A percentile compares a stretch with the other conserved stretches of the same genome.
These are phyloP conservation scores for Takashimella koratensis DNA, from an alignment of 1,284 basidiomycete genomes.

Conservation along the genomic window DNA sequence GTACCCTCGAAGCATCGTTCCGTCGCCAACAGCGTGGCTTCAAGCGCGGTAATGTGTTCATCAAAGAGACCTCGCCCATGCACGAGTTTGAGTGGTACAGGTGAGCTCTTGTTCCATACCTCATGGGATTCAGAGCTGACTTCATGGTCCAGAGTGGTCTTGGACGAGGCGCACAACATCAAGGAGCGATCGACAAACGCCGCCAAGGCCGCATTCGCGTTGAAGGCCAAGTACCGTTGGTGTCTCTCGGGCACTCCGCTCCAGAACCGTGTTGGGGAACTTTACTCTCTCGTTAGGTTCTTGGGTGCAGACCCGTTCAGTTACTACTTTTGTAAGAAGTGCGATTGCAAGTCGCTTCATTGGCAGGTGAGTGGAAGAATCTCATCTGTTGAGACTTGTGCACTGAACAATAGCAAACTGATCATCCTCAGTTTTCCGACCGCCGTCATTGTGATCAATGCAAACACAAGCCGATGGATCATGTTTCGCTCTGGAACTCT, in stretches of 20 bases:
- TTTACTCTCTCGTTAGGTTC: conserved; percentile 90
- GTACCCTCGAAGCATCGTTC: conserved; percentile 88
- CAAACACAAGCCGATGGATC: conserved; percentile 90
- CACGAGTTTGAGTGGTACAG: conserved; percentile 86
- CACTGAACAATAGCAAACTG: too few relatives aligned
- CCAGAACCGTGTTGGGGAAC: conserved; percentile 93
- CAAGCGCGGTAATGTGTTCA: conserved; percentile 74
- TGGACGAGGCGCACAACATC: conserved; percentile 98
- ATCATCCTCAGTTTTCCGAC: conserved; percentile 65
- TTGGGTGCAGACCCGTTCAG: conserved; percentile 82
- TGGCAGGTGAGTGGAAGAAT: conserved; percentile 46
- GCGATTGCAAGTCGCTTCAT: conserved; percentile 56
- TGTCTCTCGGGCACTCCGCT: conserved; percentile 97
- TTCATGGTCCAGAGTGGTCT: conserved; percentile 36
- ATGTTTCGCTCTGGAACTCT: conserved; percentile 58
- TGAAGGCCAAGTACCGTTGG: conserved; percentile 81
- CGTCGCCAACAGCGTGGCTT: conserved; percentile 90
- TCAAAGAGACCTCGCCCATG: conserved; percentile 84
- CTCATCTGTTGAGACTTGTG: conserved; percentile 24
- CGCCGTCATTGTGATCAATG: conserved; percentile 83
- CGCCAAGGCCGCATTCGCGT: conserved; percentile 89
- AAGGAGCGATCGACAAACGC: conserved; percentile 94
- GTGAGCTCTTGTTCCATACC: conserved; percentile 62
- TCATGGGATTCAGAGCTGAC: conserved; percentile 7
- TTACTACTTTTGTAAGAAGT: conserved; percentile 81